These are phyloP conservation scores for Trichoderma atrobrunneum DNA, from an alignment of 2,329 filamentous ascomycete genomes.

Conservation along the genomic window DNA sequence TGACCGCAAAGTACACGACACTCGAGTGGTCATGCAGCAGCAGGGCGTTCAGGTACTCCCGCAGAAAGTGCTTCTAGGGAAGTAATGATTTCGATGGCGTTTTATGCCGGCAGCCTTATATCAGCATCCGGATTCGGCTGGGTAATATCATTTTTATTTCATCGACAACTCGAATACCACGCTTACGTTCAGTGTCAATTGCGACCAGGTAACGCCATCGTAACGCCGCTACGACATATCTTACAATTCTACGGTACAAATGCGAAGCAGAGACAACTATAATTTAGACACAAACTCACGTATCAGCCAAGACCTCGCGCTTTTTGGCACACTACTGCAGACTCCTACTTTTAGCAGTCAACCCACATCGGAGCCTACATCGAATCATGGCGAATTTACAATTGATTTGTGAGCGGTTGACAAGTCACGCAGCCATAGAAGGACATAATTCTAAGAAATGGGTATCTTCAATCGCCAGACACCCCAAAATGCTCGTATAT, in stretches of 20 bases:
- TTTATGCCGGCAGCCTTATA: not conserved
- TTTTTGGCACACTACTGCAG: not conserved
- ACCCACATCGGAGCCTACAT: not conserved
- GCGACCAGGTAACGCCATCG: not conserved
- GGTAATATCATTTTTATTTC: not conserved
- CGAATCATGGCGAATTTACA: not conserved
- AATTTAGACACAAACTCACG: not conserved
- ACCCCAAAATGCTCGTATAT: conserved; percentile 13
- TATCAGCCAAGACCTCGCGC: not conserved
- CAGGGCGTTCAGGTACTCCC: conserved; percentile 40
- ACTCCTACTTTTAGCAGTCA: not conserved
- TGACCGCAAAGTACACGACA: conserved; percentile 54
- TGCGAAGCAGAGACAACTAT: not conserved
- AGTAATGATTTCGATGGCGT: conserved; percentile 22
- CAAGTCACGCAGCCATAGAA: not conserved
- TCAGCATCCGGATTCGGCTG: not conserved
- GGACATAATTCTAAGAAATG: not conserved
- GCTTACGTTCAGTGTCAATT: not conserved
- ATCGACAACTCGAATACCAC: not conserved
- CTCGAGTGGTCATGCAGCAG: conserved; percentile 42
- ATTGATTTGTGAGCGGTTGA: not conserved
- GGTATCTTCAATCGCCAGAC: conserved; percentile 10
- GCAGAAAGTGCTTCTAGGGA: conserved; percentile 38
- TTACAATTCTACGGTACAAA: not conserved
- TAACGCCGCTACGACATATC: not conserved